These are phyloP conservation scores for Rhexocercosporidium sp. DNA, from an alignment of 2,329 filamentous ascomycete genomes.

Conservation along the genomic window DNA sequence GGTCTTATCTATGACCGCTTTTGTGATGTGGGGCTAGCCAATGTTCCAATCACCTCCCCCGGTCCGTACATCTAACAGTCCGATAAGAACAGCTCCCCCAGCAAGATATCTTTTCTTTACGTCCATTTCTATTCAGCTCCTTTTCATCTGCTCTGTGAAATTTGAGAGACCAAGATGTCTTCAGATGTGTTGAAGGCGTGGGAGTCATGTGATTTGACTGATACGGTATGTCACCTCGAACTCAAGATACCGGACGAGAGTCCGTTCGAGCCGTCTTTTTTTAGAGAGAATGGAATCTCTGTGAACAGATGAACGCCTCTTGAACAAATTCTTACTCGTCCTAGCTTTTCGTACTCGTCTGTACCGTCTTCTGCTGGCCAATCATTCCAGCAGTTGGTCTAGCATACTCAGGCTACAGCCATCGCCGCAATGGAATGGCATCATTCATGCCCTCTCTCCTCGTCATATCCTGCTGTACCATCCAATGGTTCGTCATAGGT, in stretches of 20 bases:
- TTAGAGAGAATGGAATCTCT: neutral
- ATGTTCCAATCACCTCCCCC: neutral
- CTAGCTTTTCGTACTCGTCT: conserved; percentile 58
- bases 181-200: conserved; percentile 51
- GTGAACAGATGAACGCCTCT: too few species aligned
- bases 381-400: conserved; percentile 72
- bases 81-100: conserved; percentile 13
- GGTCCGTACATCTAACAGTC: neutral
- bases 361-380: conserved; percentile 65
- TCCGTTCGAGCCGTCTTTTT: neutral
- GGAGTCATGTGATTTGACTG: conserved; percentile 56
- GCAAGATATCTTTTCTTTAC: neutral
- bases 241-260: neutral
- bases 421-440: conserved; percentile 64
- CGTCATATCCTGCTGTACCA: conserved; percentile 57
- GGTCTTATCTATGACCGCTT: conserved; percentile 24
- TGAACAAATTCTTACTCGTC: neutral
- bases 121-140: neutral
- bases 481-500: conserved; percentile 66
- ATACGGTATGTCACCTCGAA: conserved; percentile 43
- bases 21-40: conserved; percentile 7
- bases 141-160: neutral
- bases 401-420: conserved; percentile 66
- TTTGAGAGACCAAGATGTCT: conserved; percentile 17
- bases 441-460: conserved; percentile 68